Percentiles rank a stretch among this genome's conserved stretches.
Conservation (phyloP, 768 basidiomycete genomes). For the Boletus tomentosulus region DNA sequence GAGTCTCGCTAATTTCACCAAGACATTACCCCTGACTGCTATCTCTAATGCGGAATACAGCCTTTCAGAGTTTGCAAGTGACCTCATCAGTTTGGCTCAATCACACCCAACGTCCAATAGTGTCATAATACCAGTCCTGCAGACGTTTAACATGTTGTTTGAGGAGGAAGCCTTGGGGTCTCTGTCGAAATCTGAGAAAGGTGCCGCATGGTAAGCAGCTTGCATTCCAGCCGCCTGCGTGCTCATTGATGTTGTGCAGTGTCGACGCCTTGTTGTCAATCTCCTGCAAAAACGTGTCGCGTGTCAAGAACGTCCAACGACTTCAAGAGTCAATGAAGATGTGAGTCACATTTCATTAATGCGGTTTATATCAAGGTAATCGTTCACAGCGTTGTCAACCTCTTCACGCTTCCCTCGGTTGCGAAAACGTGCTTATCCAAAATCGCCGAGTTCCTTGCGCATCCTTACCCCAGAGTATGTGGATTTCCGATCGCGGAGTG, state of each 20-base stretch:
- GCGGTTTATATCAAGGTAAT: slow-evolving; percentile 9
- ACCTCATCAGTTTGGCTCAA: slow-evolving; percentile 54
- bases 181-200: slow-evolving; percentile 43
- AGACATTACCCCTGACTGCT: slow-evolving; percentile 43
- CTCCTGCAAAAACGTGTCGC: slow-evolving; percentile 56
- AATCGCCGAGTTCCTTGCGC: slow-evolving; percentile 63
- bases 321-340: slow-evolving; percentile 81
- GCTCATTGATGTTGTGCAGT: slow-evolving; percentile 34
- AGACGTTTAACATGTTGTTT: slow-evolving; percentile 69
- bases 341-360: slow-evolving; percentile 43
- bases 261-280: slow-evolving; percentile 52
- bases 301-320: slow-evolving; percentile 79
- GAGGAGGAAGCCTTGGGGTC: slow-evolving; percentile 59
- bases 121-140: slow-evolving; percentile 77
- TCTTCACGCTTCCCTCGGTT: slow-evolving; percentile 51
- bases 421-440: slow-evolving; percentile 38
- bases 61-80: slow-evolving; percentile 48
- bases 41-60: slow-evolving; percentile 37
- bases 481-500: slow-evolving; percentile 10
- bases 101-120: slow-evolving; percentile 58
- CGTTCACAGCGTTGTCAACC: slow-evolving; percentile 55
- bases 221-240: slow-evolving; percentile 10
- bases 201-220: slow-evolving; percentile 48
- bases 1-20: slow-evolving; percentile 57
- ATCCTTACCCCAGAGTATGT: slow-evolving; percentile 76